Conservation (phyloP, 352 stramenopile genomes). For the Plasmopara muralis region DNA sequence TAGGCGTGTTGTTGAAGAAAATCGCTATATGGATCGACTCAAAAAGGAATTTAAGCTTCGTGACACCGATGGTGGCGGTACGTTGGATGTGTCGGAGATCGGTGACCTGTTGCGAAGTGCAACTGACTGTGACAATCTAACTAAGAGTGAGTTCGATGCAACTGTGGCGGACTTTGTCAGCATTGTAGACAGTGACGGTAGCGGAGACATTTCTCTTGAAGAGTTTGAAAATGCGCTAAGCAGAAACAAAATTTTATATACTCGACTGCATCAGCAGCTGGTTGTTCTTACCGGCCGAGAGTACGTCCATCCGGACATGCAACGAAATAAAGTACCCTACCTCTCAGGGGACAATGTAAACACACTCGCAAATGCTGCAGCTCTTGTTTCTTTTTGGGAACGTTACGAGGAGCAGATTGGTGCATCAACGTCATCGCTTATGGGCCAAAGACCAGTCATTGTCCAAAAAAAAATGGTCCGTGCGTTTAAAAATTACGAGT, state of each 20-base stretch:
- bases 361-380: slow-evolving; percentile 48
- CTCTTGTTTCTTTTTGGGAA: slow-evolving; percentile 64
- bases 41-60: slow-evolving; percentile 68
- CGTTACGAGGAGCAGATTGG: slow-evolving; percentile 66
- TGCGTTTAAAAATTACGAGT: slow-evolving; percentile 81
- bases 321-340: slow-evolving; percentile 63
- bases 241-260: slow-evolving; percentile 64
- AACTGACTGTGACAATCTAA: slow-evolving; percentile 66
- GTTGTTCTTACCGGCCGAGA: slow-evolving; percentile 70
- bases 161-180: slow-evolving; percentile 67
- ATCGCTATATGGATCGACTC: slow-evolving; percentile 62
- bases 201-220: slow-evolving; percentile 77
- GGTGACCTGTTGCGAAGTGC: slow-evolving; percentile 51
- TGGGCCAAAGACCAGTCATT: slow-evolving; percentile 40
- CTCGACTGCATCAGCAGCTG: slow-evolving; percentile 49
- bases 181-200: slow-evolving; percentile 76
- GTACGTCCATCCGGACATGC: slow-evolving; percentile 58
- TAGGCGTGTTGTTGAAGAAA: slow-evolving; percentile 49
- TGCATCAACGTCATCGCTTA: slow-evolving; percentile 46
- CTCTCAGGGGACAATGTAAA: slow-evolving; percentile 30
- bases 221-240: slow-evolving; percentile 74
- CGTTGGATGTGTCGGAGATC: slow-evolving; percentile 65
- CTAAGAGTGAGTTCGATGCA: slow-evolving; percentile 65
- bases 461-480: slow-evolving; percentile 87
- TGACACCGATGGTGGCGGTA: slow-evolving; percentile 67